These are phyloP conservation scores for Gracilaria domingensis DNA, from an alignment of 23 red algal genomes.

Conservation along the genomic window DNA sequence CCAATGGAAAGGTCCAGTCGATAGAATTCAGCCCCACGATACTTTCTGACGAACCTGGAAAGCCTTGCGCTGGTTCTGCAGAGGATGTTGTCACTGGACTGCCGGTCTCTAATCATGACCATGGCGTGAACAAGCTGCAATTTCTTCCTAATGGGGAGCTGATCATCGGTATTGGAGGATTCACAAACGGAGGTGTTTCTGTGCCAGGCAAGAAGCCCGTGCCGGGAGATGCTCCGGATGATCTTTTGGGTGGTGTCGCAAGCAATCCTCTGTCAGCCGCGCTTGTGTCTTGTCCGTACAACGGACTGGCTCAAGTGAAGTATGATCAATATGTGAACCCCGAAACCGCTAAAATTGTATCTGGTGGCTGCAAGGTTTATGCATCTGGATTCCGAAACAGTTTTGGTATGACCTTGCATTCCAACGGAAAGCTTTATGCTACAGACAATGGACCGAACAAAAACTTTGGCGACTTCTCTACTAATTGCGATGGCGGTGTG, in stretches of 20 bases:
- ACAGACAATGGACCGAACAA: slow-evolving; percentile 77
- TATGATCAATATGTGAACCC: slow-evolving; percentile 62
- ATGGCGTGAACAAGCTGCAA: slow-evolving; percentile 70
- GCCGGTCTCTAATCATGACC: slow-evolving; percentile 77
- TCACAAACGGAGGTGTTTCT: slow-evolving; percentile 74
- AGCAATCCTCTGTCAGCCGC: slow-evolving; percentile 72
- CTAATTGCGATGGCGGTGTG: slow-evolving; percentile 52
- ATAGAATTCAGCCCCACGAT: slow-evolving; percentile 43
- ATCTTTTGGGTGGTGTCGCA: slow-evolving; percentile 67
- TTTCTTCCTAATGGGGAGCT: slow-evolving; percentile 70
- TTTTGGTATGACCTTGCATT: slow-evolving; percentile 75
- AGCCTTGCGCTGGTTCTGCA: slow-evolving; percentile 34
- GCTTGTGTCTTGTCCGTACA: slow-evolving; percentile 50
- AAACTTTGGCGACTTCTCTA: slow-evolving; percentile 68
- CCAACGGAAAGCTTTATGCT: slow-evolving; percentile 66
- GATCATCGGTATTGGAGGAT: slow-evolving; percentile 60
- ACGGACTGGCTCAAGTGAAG: slow-evolving; percentile 57
- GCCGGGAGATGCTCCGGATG: slow-evolving; percentile 48
- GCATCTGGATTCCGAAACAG: slow-evolving; percentile 70
- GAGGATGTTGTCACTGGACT: slow-evolving; percentile 67
- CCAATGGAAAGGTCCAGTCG: slow-evolving; percentile 76
- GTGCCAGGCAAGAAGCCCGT: slow-evolving; percentile 65
- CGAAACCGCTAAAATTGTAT: slow-evolving; percentile 58
- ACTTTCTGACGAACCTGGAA: slow-evolving; percentile 42
- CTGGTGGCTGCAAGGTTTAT: slow-evolving; percentile 58